Evolutionary conservation across 1,284 basidiomycete species (phyloP).

Genomic region (Trichosporon sp.): DNA sequence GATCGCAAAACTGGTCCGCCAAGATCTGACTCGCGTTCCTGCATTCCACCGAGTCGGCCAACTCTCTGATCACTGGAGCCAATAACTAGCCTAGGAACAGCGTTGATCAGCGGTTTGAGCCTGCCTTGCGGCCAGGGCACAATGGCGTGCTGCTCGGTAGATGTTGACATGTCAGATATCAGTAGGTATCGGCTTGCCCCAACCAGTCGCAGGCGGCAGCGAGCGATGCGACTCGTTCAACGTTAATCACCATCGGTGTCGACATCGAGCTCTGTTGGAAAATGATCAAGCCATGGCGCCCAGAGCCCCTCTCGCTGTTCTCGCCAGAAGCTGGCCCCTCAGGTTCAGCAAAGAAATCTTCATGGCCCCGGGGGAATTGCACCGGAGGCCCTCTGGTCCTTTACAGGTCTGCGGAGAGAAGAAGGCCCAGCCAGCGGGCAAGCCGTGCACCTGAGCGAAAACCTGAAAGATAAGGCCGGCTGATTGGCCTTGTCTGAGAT

Average conservation of each 20-base stretch:
- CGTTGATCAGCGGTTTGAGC: not conserved
- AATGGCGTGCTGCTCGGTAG: constrained; percentile 9
- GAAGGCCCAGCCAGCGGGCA: constrained; percentile 7
- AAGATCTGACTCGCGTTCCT: not conserved
- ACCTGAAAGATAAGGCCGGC: constrained; percentile 9
- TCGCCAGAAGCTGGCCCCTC: not conserved
- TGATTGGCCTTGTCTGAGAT: not conserved
- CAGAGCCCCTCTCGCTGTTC: not conserved
- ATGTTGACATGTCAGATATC: constrained; percentile 4
- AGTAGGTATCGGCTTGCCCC: not conserved
- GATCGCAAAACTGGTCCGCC: not conserved
- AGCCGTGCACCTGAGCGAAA: not conserved
- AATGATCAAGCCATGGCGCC: not conserved
- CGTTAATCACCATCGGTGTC: constrained; percentile 6
- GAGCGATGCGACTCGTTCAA: not conserved
- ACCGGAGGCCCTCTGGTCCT: not conserved
- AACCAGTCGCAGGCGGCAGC: not conserved
- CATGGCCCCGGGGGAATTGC: constrained; percentile 4
- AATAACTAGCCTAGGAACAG: not conserved
- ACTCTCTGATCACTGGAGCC: constrained; percentile 8
- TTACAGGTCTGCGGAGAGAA: not conserved
- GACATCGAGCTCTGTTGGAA: constrained; percentile 12
- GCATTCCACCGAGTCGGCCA: constrained; percentile 11
- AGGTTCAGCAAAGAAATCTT: not conserved
- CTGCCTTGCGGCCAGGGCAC: not conserved